phyloP scores from a whole-genome alignment of 208 protist species.

The Entamoeba invadens region DNA sequence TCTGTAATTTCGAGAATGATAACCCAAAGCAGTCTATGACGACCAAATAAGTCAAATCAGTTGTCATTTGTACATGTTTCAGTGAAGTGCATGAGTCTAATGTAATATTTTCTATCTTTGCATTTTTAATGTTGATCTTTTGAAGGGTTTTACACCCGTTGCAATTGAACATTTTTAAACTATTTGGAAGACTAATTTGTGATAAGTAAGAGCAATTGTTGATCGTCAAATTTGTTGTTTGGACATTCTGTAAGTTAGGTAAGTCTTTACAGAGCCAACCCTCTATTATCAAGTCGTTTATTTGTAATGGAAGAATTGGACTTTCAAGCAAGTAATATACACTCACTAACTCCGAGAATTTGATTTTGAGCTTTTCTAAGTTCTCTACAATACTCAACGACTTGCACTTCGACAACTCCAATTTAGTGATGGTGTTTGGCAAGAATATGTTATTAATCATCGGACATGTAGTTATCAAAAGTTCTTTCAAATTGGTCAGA shows the following conservation, averaged over 20 bases:
- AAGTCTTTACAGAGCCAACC: neutral
- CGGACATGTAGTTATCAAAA: neutral
- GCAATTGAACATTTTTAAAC: neutral
- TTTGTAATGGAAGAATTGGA: neutral
- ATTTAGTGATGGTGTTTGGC: neutral
- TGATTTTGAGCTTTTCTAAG: neutral
- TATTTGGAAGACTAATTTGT: neutral
- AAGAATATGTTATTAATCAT: neutral
- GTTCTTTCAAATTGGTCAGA: neutral
- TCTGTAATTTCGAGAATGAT: neutral
- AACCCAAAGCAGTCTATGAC: neutral
- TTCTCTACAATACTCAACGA: neutral
- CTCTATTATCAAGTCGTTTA: neutral
- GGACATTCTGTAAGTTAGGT: neutral
- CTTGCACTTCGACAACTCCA: neutral
- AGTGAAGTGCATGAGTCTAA: neutral
- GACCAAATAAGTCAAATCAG: neutral
- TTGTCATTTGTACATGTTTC: neutral
- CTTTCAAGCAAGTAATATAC: neutral
- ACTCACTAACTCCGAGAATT: neutral
- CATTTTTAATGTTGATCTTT: neutral
- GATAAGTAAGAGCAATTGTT: neutral
- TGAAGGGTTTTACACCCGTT: neutral
- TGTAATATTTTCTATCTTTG: neutral
- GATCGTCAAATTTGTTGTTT: neutral